These are phyloP conservation scores for Jackrogersella minutella DNA, from an alignment of 495 filamentous ascomycete species.

Conservation along the genomic window DNA sequence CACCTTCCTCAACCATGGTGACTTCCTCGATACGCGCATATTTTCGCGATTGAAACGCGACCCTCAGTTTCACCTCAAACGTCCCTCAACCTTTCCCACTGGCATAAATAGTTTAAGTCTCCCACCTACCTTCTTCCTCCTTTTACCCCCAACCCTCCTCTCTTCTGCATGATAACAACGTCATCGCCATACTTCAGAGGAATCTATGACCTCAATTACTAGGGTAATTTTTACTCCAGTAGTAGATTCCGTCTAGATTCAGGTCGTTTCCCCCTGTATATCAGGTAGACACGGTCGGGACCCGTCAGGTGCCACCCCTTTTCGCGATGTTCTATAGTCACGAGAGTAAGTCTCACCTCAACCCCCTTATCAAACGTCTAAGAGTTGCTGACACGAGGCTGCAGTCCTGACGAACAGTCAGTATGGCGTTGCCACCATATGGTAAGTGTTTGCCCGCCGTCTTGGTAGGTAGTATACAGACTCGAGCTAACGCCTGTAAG, in stretches of 20 bases:
- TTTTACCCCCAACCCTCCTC: background rate
- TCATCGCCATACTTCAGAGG: background rate
- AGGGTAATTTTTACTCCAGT: background rate
- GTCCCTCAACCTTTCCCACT: background rate
- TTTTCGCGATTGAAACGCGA: background rate
- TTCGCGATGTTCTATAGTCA: constrained; percentile 88
- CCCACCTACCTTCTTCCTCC: background rate
- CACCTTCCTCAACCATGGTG: constrained; percentile 2
- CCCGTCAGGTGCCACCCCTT: background rate
- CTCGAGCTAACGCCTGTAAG: constrained; percentile 51
- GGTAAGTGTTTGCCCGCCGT: constrained; percentile 62
- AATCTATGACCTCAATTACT: background rate
- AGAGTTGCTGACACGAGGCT: constrained; percentile 31
- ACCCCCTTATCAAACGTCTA: background rate
- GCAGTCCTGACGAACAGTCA: constrained; percentile 86
- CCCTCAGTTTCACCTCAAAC: background rate
- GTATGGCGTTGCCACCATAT: constrained; percentile 93
- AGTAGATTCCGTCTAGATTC: background rate
- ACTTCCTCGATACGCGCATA: constrained; percentile 3
- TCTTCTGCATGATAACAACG: background rate
- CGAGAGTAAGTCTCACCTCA: constrained; percentile 68
- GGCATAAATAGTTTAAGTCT: background rate
- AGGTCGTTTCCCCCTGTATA: background rate
- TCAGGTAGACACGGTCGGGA: background rate
- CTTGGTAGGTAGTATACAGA: constrained; percentile 1